Evolutionary conservation across 179 eudicot genomes (phyloP).

Genomic region (Beta lomatogona): DNA sequence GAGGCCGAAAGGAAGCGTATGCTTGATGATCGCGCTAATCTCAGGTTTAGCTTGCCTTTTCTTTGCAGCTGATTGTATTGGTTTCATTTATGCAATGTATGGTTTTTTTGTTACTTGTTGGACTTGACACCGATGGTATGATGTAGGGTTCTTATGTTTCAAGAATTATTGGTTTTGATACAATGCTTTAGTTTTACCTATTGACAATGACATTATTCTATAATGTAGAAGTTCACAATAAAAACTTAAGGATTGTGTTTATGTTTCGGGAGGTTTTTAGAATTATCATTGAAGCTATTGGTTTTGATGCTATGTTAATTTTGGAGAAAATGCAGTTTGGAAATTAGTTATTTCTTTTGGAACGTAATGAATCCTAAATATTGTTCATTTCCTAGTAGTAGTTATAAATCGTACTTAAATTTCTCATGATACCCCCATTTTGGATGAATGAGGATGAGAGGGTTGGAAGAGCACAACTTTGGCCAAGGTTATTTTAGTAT

Average conservation of each 20-base stretch:
- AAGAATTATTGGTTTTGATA: background rate
- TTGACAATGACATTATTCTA: background rate
- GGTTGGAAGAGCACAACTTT: background rate
- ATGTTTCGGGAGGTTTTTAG: background rate
- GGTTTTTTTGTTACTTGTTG: background rate
- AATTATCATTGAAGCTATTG: background rate
- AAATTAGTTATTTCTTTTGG: background rate
- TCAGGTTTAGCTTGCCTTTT: conserved; percentile 50
- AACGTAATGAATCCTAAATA: no score
- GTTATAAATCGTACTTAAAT: background rate
- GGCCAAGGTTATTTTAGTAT: background rate
- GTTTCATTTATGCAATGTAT: background rate
- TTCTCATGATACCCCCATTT: background rate
- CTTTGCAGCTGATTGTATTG: background rate
- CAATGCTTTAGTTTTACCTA: background rate
- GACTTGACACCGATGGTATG: conserved; percentile 1
- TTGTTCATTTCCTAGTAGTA: background rate
- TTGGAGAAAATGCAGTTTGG: background rate
- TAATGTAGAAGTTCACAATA: background rate
- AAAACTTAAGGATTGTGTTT: background rate
- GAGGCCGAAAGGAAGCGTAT: conserved; percentile 90
- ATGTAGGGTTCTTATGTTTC: background rate
- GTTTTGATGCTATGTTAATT: background rate
- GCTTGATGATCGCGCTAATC: conserved; percentile 87
- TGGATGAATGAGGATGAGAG: background rate